Base-by-base conservation (phyloP, 192 early-diverging fungal species). In the Rhizoclosmatium globosum region DNA sequence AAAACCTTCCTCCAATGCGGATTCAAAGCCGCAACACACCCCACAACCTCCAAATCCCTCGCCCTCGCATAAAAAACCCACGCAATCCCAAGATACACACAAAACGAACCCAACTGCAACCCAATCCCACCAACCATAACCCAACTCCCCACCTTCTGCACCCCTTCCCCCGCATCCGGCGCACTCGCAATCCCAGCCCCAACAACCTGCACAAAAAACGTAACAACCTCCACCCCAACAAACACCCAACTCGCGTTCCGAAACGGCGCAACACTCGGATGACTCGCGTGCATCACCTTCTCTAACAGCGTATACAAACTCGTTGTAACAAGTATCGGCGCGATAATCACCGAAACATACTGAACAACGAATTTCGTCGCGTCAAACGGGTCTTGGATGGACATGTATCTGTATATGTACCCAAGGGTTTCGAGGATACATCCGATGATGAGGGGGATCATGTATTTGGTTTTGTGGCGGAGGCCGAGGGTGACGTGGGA, bases 311-410 rank as follows among this genome's bases (percentile, higher is more conserved):
- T 53, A 47, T 82, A 82, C 57, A 42, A 23, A n/a, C 67, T 60
- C 13, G 81, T 77, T 17, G 81, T 77, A 44, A 82, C 44, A 38
- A 82, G 72, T 17, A 82, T 68, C 45, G 81, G 81, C 11, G 78
- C 68, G n/a, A 82, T 70, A 47, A 82, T 66, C 64, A 79, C 74
- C 42, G 74, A 47, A 13, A n/a, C 78, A n/a, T 75, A 41, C 23
- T 74, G 78, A 9, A 23, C 47, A 21, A 70, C 69, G 47, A 57
- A 79, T 53, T 47, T 48, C 42, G 39, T 53, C n/a, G 47, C 19
- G 7, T 38, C 7, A 31, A 69, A 69, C 15, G 67, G 67, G 47
- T 48, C 42, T 7, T 21, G 38, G 23, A 69, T 69, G 19, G 42
- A 9, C 19, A 48, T 13, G 44, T 11, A 15, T 6, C 67, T n/a